phyloP scores from a whole-genome alignment of 257 asterid species.

The Rhazya stricta region DNA sequence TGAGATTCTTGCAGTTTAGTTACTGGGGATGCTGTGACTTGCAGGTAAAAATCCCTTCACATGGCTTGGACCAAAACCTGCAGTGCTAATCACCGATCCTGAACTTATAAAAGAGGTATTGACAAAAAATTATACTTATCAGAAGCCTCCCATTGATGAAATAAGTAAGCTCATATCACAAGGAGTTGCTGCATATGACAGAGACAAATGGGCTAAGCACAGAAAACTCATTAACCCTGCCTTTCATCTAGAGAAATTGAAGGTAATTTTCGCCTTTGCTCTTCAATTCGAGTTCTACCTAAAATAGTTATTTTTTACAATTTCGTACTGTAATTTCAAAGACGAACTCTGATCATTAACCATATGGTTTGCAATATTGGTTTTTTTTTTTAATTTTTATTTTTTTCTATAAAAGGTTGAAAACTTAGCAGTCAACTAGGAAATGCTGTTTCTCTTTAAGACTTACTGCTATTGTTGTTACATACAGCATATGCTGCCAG shows the following conservation, averaged over 20 bases:
- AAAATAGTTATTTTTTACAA: neutral
- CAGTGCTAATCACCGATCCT: constrained; percentile 19
- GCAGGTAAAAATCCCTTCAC: constrained; percentile 22
- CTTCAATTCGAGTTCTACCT: neutral
- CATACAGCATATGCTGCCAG: constrained; percentile 37
- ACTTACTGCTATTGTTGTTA: neutral
- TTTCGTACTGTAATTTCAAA: neutral
- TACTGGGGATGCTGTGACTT: neutral
- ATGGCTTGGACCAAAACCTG: constrained; percentile 31
- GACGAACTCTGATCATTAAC: too few species aligned
- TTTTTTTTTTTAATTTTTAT: neutral
- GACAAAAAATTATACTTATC: constrained; percentile 16
- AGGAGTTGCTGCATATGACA: constrained; percentile 21
- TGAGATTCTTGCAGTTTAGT: neutral
- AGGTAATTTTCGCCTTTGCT: neutral
- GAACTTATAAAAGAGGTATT: constrained; percentile 20
- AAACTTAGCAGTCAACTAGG: neutral
- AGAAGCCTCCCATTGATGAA: constrained; percentile 11
- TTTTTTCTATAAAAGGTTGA: too few species aligned
- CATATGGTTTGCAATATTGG: neutral
- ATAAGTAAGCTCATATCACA: constrained; percentile 1
- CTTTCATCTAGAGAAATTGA: constrained; percentile 24
- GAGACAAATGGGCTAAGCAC: constrained; percentile 26
- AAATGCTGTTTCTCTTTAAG: neutral
- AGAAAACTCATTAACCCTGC: constrained; percentile 28